phyloP scores from a whole-genome alignment of 805 yeast species.

The Candida krabiensis region DNA sequence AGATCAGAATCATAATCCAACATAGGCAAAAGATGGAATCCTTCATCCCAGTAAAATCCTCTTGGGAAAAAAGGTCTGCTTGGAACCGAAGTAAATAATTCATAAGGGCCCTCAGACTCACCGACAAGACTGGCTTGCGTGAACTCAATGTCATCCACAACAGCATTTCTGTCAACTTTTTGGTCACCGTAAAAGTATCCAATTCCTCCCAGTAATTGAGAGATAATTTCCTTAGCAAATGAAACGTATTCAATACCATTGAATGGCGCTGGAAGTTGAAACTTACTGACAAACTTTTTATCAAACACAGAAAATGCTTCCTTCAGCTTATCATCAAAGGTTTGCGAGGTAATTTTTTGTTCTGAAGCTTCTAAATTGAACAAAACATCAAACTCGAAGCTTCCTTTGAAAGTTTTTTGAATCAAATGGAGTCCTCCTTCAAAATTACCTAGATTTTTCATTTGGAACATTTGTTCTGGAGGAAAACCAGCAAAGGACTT shows the following conservation, averaged over 20 bases:
- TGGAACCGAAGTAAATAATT: slow-evolving; percentile 81
- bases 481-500: slow-evolving; percentile 35
- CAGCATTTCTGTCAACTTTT: slow-evolving; percentile 71
- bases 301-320: slow-evolving; percentile 42
- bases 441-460: slow-evolving; percentile 59
- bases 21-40: slow-evolving; percentile 85
- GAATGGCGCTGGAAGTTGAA: slow-evolving; percentile 57
- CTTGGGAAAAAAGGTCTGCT: slow-evolving; percentile 94
- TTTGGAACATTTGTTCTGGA: slow-evolving; percentile 48
- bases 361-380: slow-evolving; percentile 49
- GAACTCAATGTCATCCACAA: slow-evolving; percentile 68
- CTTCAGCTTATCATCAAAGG: slow-evolving; percentile 37
- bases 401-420: slow-evolving; percentile 74
- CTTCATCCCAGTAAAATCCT: slow-evolving; percentile 99
- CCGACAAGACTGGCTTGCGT: slow-evolving; percentile 51
- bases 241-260: slow-evolving; percentile 37
- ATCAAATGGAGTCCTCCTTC: slow-evolving; percentile 78
- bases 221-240: slow-evolving; percentile 77
- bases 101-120: slow-evolving; percentile 70
- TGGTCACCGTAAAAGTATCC: slow-evolving; percentile 86
- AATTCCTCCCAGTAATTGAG: slow-evolving; percentile 87
- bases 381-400: slow-evolving; percentile 70
- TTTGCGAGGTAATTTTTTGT: slow-evolving; percentile 38
- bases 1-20: slow-evolving; percentile 81
- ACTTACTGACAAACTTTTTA: slow-evolving; percentile 49